These are phyloP conservation scores for Acorus calamus DNA, from an alignment of 106 monocot species.

Conservation along the genomic window DNA sequence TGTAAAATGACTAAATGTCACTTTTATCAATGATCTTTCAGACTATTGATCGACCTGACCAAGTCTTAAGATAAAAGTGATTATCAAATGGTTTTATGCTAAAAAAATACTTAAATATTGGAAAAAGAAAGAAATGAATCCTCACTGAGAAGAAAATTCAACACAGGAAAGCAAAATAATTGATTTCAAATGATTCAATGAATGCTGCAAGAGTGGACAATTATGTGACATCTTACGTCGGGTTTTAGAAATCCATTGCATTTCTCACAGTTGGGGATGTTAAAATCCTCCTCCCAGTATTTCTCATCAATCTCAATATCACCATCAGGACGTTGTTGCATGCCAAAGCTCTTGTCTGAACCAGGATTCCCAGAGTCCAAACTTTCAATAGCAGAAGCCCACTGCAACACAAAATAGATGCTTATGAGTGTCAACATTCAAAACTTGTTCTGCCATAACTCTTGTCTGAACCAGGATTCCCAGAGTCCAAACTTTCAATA, in stretches of 20 bases:
- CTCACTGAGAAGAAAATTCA: too few relatives aligned
- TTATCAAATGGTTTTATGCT: too few relatives aligned
- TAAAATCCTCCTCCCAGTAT: conserved; percentile 89
- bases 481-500: conserved; percentile 70
- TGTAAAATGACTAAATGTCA: too few relatives aligned
- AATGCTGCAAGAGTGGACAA: too few relatives aligned
- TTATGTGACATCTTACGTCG: conserved; percentile 52
- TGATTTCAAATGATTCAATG: too few relatives aligned
- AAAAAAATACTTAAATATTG: too few relatives aligned
- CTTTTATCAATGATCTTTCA: too few relatives aligned
- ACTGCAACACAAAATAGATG: conserved; percentile 27
- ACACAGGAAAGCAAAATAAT: neutral
- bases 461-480: conserved; percentile 76
- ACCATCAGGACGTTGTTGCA: conserved; percentile 95
- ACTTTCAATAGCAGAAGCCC: conserved; percentile 86
- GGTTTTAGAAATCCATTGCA: conserved; percentile 94
- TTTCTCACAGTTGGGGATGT: conserved; percentile 65
- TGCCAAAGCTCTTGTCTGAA: conserved; percentile 94
- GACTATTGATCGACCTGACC: too few relatives aligned
- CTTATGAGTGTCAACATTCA: too few relatives aligned
- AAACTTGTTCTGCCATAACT: conserved; percentile 67
- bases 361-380: conserved; percentile 57
- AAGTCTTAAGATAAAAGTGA: too few relatives aligned
- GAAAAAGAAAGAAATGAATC: too few relatives aligned
- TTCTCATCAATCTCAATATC: conserved; percentile 97